Evolutionary conservation across 768 basidiomycete genomes (phyloP).

Genomic region (Rhodosporidiobolus odoratus): DNA sequence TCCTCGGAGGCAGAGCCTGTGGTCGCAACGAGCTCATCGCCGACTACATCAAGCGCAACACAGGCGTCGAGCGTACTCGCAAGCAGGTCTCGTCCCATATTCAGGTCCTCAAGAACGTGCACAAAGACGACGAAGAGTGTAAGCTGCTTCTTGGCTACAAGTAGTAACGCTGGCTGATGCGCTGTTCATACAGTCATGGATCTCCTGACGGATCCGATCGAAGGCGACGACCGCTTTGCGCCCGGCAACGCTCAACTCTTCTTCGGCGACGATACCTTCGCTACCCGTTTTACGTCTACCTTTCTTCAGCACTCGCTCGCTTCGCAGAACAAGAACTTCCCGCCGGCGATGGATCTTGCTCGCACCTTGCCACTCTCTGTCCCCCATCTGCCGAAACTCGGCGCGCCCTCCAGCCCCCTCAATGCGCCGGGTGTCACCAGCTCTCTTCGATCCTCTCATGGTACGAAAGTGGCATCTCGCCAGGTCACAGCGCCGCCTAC

Average conservation of each 20-base stretch:
- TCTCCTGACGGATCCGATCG: conserved; percentile 38
- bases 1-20: conserved; percentile 45
- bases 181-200: conserved; percentile 30
- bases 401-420: background rate
- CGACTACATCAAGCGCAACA: conserved; percentile 43
- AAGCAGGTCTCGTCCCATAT: conserved; percentile 48
- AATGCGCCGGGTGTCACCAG: too few species aligned
- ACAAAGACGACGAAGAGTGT: conserved; percentile 38
- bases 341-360: conserved; percentile 15
- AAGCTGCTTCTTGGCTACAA: background rate
- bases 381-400: background rate
- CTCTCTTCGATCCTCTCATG: too few species aligned
- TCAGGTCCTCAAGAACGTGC: conserved; percentile 46
- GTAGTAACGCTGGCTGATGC: background rate
- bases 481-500: too few species aligned
- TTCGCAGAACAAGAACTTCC: background rate
- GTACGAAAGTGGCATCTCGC: too few species aligned
- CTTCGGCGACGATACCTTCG: conserved; percentile 27
- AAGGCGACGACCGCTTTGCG: conserved; percentile 37
- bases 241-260: conserved; percentile 28
- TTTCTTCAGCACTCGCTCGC: conserved; percentile 23
- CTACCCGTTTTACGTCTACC: conserved; percentile 10
- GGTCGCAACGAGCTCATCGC: conserved; percentile 48
- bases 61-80: conserved; percentile 42
- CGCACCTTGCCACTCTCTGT: background rate